Evolutionary conservation across 2,329 filamentous ascomycete species (phyloP), one percentile per base, ranked within the genome.

Genomic region (Fusarium sp.): DNA sequence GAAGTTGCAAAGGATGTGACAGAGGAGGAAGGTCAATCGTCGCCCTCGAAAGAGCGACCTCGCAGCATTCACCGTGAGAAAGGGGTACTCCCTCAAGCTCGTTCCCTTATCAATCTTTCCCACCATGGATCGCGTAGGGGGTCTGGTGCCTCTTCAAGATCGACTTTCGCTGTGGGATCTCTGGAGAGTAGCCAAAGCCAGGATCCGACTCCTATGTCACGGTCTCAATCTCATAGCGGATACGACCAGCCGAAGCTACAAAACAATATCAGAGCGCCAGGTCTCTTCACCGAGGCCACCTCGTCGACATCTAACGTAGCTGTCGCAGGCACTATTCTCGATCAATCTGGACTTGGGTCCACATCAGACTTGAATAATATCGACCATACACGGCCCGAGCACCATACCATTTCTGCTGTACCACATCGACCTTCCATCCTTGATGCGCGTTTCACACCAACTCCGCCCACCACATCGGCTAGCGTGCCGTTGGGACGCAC

Each of bases 401-500:
- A 75, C 40, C 72, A 77, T 56, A 70, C 64, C 10, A 73, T 77
- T 18, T 49, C 69, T 33, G 70, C 66, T 34, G 62, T 62, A 28
- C 65, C 69, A 20, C 69, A 64, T 11, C 61, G 69, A 9, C 66
- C 73, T 4, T 78, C 76, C 13, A 66, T 78, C 18, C 72, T 77
- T 9, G 78, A 80, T 28, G 78, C 80, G 10, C 73, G 79, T 23
- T 82, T 86, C 57, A 81, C 80, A 6, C 85, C 85, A 26, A 87
- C 85, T 1, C 82, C 81, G 56, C 85, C 84, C 6, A 84, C 80
- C 42, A 76, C 80, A 12, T 78, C 80, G 15, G 77, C 83, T 28
- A 77, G 77, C 15, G 79, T 86, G 9, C 85, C 84, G 6, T 78
- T 89, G 49, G 86, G 81, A n/a, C 81, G 86, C 59, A 85, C 86